Evolutionary conservation across 768 basidiomycete genomes (phyloP).

Genomic region (Lanmaoa rubissima): DNA sequence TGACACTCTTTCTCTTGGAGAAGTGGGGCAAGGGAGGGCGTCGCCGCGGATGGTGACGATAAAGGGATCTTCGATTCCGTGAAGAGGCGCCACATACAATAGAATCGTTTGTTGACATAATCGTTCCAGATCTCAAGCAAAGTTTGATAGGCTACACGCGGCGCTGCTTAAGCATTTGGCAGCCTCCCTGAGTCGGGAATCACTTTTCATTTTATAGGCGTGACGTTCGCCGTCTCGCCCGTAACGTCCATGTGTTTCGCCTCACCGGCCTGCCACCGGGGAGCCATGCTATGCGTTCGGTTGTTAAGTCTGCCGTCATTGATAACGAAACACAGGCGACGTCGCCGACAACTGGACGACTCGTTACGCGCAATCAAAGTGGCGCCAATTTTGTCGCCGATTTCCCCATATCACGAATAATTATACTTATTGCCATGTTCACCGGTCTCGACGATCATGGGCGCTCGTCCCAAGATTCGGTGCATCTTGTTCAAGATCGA

Average conservation of each 20-base stretch:
- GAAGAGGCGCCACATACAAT: neutral
- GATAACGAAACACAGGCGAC: neutral
- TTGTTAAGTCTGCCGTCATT: neutral
- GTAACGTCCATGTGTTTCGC: neutral
- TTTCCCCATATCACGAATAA: neutral
- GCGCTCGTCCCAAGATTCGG: neutral
- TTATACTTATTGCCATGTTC: neutral
- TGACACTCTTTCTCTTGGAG: constrained; percentile 81
- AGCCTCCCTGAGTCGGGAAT: neutral
- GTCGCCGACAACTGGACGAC: neutral
- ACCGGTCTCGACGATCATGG: constrained; percentile 6
- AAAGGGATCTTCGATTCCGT: neutral
- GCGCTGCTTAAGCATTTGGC: neutral
- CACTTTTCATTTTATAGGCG: neutral
- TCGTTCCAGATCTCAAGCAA: neutral
- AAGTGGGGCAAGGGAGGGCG: constrained; percentile 89
- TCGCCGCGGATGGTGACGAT: constrained; percentile 54
- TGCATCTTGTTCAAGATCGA: neutral
- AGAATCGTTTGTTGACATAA: constrained; percentile 9
- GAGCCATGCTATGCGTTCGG: constrained; percentile 1
- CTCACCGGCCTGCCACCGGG: neutral
- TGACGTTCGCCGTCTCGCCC: neutral
- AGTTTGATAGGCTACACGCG: neutral
- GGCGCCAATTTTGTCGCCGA: neutral
- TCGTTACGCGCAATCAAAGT: neutral